A percentile compares a stretch with the other conserved stretches of the same genome.
phyloP scores from a whole-genome alignment of 2,329 filamentous ascomycete species.

The Phyllachora maydis region DNA sequence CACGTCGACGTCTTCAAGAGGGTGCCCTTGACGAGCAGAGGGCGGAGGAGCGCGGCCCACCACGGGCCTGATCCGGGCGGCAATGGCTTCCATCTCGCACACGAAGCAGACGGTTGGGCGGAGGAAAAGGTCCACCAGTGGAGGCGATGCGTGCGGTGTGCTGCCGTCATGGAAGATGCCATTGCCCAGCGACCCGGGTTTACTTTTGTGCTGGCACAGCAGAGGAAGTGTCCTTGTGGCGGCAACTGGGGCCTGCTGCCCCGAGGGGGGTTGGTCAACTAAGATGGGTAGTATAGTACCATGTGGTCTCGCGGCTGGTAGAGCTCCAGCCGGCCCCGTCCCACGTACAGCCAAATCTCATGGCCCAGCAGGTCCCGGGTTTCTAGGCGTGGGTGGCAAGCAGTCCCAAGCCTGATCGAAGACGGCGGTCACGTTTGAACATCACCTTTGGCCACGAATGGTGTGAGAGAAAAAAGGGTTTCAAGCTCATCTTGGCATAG shows the following conservation, averaged over 20 bases:
- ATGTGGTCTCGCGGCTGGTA: too few relatives aligned
- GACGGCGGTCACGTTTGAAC: too few relatives aligned
- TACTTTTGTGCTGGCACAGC: slow-evolving; percentile 30
- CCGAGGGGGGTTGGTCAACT: slow-evolving; percentile 4
- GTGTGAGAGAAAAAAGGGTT: too few relatives aligned
- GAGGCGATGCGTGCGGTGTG: slow-evolving; percentile 36
- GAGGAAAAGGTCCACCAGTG: slow-evolving; percentile 9
- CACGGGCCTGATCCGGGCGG: slow-evolving; percentile 1
- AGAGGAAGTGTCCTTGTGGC: slow-evolving; percentile 32
- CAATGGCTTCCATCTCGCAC: slow-evolving; percentile 9
- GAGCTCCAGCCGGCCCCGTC: too few relatives aligned
- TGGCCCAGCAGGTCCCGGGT: too few relatives aligned
- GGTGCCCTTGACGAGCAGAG: slow-evolving; percentile 23
- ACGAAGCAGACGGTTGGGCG: slow-evolving; percentile 16
- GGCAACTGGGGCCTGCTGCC: slow-evolving; percentile 27
- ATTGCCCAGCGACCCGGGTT: slow-evolving; percentile 23
- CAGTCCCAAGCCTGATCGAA: too few relatives aligned
- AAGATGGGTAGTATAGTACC: slow-evolving; percentile 1
- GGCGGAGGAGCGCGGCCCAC: slow-evolving; percentile 1
- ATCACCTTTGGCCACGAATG: too few relatives aligned
- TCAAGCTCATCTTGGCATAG: too few relatives aligned
- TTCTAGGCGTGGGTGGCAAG: too few relatives aligned
- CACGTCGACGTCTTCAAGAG: slow-evolving; percentile 37
- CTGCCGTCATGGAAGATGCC: slow-evolving; percentile 44
- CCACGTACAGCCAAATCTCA: too few relatives aligned